Conservation (phyloP, 805 yeast genomes). For the Saccharomycopsis microspora region DNA sequence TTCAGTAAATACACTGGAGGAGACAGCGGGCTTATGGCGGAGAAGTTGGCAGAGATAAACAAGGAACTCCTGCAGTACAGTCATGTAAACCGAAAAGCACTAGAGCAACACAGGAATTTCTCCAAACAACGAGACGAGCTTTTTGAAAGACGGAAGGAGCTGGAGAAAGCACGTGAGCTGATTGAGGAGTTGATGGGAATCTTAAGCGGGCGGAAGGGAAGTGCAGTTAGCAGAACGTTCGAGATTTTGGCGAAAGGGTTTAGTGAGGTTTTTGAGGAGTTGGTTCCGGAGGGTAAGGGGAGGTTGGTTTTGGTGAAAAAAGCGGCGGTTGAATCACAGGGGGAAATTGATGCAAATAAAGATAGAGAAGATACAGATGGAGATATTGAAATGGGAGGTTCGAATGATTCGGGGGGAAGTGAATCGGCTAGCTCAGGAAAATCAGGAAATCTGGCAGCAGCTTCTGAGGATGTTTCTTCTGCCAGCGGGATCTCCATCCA, state of each 20-base stretch:
- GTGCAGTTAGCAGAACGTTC: constrained; percentile 73
- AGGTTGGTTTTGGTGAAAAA: constrained; percentile 51
- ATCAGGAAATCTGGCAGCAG: constrained; percentile 6
- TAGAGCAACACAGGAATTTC: constrained; percentile 70
- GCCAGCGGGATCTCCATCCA: constrained; percentile 76
- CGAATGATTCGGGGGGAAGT: constrained; percentile 4
- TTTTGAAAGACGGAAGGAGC: constrained; percentile 50
- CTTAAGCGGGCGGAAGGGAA: constrained; percentile 67
- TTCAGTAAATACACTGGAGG: constrained; percentile 29
- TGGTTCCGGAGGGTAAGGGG: constrained; percentile 82
- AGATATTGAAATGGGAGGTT: constrained; percentile 18
- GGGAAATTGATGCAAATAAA: not conserved
- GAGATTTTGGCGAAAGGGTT: constrained; percentile 66
- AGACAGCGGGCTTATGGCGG: constrained; percentile 31
- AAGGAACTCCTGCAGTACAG: constrained; percentile 49
- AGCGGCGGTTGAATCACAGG: constrained; percentile 17
- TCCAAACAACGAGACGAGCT: constrained; percentile 62
- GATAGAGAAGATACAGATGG: constrained; percentile 19
- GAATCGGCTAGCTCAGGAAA: too few species aligned
- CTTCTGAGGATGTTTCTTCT: constrained; percentile 32
- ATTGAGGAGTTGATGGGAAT: constrained; percentile 61
- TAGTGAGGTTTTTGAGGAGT: constrained; percentile 57
- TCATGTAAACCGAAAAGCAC: constrained; percentile 82
- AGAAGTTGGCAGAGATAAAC: constrained; percentile 42
- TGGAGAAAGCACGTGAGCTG: constrained; percentile 58